Conservation (phyloP, 2,329 filamentous ascomycete species). For the Colletotrichum sp. region DNA sequence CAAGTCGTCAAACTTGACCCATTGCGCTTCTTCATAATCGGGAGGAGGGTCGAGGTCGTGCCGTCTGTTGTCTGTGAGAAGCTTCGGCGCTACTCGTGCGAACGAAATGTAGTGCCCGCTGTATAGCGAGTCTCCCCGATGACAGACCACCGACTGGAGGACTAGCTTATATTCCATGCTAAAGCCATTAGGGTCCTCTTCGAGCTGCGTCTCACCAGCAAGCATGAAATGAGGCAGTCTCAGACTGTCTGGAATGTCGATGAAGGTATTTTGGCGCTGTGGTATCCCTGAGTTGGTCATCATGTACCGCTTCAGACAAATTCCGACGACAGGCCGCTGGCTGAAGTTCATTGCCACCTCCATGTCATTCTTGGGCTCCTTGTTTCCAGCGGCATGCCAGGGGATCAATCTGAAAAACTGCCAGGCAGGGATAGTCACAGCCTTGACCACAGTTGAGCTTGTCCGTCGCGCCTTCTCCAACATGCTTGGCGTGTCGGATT, state of each 20-base stretch:
- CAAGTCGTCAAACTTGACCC: constrained; percentile 95
- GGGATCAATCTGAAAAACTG: constrained; percentile 95
- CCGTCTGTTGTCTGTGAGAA: constrained; percentile 64
- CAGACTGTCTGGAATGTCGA: constrained; percentile 85
- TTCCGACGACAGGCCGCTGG: constrained; percentile 83
- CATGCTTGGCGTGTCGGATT: constrained; percentile 45
- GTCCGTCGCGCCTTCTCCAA: constrained; percentile 48
- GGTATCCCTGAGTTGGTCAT: constrained; percentile 74
- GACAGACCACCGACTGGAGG: constrained; percentile 90
- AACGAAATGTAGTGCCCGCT: constrained; percentile 93
- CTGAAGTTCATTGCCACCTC: constrained; percentile 92
- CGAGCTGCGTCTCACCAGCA: constrained; percentile 73
- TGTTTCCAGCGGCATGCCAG: constrained; percentile 75
- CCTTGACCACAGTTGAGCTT: constrained; percentile 67
- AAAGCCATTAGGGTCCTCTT: constrained; percentile 64
- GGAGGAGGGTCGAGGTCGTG: constrained; percentile 63
- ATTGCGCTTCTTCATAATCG: constrained; percentile 74
- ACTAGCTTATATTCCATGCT: constrained; percentile 93
- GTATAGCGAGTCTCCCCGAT: constrained; percentile 83
- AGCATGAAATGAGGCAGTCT: constrained; percentile 89
- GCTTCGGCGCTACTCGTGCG: constrained; percentile 73
- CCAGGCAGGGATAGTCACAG: constrained; percentile 95
- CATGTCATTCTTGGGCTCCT: constrained; percentile 66
- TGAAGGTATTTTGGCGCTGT: constrained; percentile 76
- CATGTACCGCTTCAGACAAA: constrained; percentile 90